Evolutionary conservation across 768 basidiomycete species (phyloP), one percentile per base, ranked within the genome.

Genomic region (Rhizopogon sp.): DNA sequence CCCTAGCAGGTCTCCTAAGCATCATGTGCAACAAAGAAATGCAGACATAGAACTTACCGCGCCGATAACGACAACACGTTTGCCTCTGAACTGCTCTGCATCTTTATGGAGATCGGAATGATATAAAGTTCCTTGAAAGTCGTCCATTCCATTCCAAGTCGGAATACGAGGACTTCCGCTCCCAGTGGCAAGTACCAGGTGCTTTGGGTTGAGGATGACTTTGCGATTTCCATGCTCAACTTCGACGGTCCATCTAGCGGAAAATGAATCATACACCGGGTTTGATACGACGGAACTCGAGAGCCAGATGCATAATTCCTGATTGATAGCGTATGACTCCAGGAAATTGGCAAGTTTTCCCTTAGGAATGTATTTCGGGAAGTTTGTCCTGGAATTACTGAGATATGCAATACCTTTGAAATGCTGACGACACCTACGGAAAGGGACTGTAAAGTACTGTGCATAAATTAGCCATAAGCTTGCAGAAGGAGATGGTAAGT

Each of bases 31-130:
- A 6, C 8, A n/a, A n/a, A 10, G 28, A 45, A 17, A 31, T 31
- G 9, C 3, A 5, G 2, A 29, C 28, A 11, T 8, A 16, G 0
- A 3, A 45, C 44, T 45, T n/a, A 45, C 44, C n/a, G 44, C 44
- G 2, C 84, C 83, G 7, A 87, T 71, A 13, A 85, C 74, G 2
- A 85, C 74, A 5, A 79, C 82, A 58, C 80, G 83, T 73, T 85
- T 84, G 8, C 82, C 82, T 8, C 64, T 58, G 58, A 77, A 76
- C 14, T 75, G 78, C 5, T 64, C 55, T 0, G 79, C 79, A 17
- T 68, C 66, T 28, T 71, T 77, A 64, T 80, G 78, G 17, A 71
- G 56, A 3, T 70, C 71, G 0, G 83, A 83, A 63, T 85, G 85
- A 5, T 76, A 52, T 3, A 79, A 59, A 35, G 70, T 55, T 5